phyloP scores from a whole-genome alignment of 805 yeast species.

The Candida dajiaensis region DNA sequence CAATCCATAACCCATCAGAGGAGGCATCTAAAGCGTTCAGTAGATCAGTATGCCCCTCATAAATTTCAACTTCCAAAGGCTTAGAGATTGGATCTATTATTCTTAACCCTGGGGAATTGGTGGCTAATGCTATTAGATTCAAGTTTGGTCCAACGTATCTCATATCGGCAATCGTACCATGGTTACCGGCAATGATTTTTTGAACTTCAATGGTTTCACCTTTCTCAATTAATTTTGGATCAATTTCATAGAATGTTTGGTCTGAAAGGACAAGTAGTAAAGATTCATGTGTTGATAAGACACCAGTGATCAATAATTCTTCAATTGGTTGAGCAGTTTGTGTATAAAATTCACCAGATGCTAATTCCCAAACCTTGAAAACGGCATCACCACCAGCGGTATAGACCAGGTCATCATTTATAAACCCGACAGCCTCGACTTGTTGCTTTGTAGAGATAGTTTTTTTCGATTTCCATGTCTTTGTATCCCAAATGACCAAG shows the following conservation, averaged over 20 bases:
- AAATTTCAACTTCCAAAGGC: conserved; percentile 56
- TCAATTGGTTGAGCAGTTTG: conserved; percentile 49
- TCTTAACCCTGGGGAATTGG: conserved; percentile 87
- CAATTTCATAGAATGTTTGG: conserved; percentile 64
- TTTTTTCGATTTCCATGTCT: conserved; percentile 47
- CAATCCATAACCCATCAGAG: conserved; percentile 81
- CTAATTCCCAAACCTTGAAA: conserved; percentile 58
- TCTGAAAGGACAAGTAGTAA: conserved; percentile 66
- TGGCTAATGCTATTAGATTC: conserved; percentile 71
- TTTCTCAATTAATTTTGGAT: conserved; percentile 26
- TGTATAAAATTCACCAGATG: conserved; percentile 48
- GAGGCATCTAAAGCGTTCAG: conserved; percentile 76
- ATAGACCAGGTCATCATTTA: conserved; percentile 74
- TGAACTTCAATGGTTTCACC: conserved; percentile 34
- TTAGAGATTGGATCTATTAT: conserved; percentile 54
- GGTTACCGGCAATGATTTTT: conserved; percentile 79
- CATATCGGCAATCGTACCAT: conserved; percentile 92
- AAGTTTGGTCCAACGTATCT: conserved; percentile 62
- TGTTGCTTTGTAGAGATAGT: conserved; percentile 72
- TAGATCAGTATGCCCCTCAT: conserved; percentile 82
- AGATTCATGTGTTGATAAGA: conserved; percentile 33
- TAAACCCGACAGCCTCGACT: conserved; percentile 65
- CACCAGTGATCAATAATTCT: conserved; percentile 66
- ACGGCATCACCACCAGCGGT: conserved; percentile 74
- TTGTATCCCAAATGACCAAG: conserved; percentile 51